A percentile compares a stretch with the other conserved stretches of the same genome.
These are phyloP conservation scores for Geotrichum fermentans DNA, from an alignment of 1,139 yeast genomes.

Conservation along the genomic window DNA sequence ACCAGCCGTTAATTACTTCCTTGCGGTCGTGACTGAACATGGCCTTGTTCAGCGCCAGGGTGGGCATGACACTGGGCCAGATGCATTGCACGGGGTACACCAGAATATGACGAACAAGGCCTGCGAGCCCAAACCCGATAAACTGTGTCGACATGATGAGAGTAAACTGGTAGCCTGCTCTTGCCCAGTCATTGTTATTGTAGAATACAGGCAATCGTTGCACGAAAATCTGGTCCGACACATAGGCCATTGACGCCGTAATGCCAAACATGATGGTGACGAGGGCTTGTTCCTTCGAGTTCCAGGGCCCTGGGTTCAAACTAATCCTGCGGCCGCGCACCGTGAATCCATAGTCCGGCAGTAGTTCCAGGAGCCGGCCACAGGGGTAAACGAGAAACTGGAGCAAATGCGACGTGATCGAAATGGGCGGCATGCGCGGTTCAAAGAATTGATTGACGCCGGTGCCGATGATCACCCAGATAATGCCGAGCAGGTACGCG, in stretches of 20 bases:
- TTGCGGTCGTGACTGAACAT: slow-evolving; percentile 44
- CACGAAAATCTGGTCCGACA: slow-evolving; percentile 43
- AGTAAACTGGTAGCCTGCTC: slow-evolving; percentile 49
- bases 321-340: slow-evolving; percentile 40
- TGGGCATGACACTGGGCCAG: slow-evolving; percentile 56
- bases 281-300: slow-evolving; percentile 64
- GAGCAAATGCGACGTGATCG: slow-evolving; percentile 45
- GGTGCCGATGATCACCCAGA: slow-evolving; percentile 55
- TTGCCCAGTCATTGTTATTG: slow-evolving; percentile 42
- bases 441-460: slow-evolving; percentile 56
- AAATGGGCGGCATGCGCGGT: slow-evolving; percentile 52
- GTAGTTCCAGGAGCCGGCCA: slow-evolving; percentile 39
- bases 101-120: slow-evolving; percentile 52
- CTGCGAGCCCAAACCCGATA: slow-evolving; percentile 62
- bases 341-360: slow-evolving; percentile 50
- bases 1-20: slow-evolving; percentile 51
- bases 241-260: slow-evolving; percentile 44
- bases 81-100: slow-evolving; percentile 53
- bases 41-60: slow-evolving; percentile 53
- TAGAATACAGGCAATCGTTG: slow-evolving; percentile 44
- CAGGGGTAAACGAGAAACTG: slow-evolving; percentile 57
- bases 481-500: slow-evolving; percentile 50
- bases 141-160: slow-evolving; percentile 52
- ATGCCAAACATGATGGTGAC: slow-evolving; percentile 47
- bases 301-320: slow-evolving; percentile 61